Conservation (phyloP, 345 rosid species). For the Schrenkiella parvula region DNA sequence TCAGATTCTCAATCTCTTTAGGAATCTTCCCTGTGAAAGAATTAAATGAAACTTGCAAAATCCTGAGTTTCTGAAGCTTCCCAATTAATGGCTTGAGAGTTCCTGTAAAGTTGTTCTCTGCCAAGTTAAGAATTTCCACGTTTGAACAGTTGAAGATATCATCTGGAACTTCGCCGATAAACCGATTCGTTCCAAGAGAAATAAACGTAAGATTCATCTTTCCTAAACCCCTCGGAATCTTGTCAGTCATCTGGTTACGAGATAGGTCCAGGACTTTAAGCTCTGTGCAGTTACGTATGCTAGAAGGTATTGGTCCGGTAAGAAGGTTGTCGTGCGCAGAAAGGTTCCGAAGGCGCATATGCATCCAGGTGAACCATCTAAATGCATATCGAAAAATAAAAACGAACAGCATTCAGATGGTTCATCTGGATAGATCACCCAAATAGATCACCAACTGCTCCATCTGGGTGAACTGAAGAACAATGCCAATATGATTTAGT, state of each 20-base stretch:
- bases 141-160: constrained; percentile 71
- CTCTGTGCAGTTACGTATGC: constrained; percentile 65
- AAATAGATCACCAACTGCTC: no score
- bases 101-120: constrained; percentile 55
- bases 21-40: constrained; percentile 68
- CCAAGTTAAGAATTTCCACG: constrained; percentile 33
- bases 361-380: no score
- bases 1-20: constrained; percentile 56
- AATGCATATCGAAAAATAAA: no score
- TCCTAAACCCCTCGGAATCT: constrained; percentile 66
- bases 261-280: constrained; percentile 42
- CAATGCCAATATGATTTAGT: background rate
- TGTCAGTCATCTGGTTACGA: constrained; percentile 43
- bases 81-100: constrained; percentile 52
- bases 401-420: no score
- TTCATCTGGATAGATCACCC: no score
- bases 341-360: constrained; percentile 65
- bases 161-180: constrained; percentile 71
- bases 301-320: constrained; percentile 67
- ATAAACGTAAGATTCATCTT: constrained; percentile 45
- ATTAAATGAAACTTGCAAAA: constrained; percentile 37
- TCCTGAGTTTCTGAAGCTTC: constrained; percentile 47
- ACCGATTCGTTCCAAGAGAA: constrained; percentile 39
- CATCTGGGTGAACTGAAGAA: no score
- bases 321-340: constrained; percentile 45